phyloP scores from a whole-genome alignment of 768 basidiomycete genomes.

The Suillus paluster region DNA sequence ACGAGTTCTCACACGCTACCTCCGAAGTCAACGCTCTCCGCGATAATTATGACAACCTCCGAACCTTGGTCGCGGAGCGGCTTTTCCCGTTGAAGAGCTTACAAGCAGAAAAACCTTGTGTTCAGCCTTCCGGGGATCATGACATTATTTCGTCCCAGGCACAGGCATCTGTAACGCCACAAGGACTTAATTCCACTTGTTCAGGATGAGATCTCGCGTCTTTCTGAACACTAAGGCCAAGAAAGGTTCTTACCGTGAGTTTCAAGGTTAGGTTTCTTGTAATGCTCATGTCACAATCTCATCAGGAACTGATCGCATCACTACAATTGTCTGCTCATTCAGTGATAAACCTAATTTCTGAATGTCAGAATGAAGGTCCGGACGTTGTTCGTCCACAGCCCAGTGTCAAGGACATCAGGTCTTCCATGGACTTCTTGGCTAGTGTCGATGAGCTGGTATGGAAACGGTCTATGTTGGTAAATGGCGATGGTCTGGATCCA shows the following conservation, averaged over 20 bases:
- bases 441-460: constrained; percentile 34
- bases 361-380: background rate
- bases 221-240: constrained; percentile 31
- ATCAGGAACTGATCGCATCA: background rate
- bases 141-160: background rate
- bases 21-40: constrained; percentile 31
- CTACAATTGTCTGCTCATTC: background rate
- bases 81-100: constrained; percentile 1
- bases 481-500: constrained; percentile 13
- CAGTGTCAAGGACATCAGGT: constrained; percentile 21
- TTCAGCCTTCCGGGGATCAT: background rate
- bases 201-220: constrained; percentile 15
- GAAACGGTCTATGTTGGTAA: constrained; percentile 21
- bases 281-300: background rate
- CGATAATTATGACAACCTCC: constrained; percentile 30
- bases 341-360: background rate
- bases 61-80: constrained; percentile 19
- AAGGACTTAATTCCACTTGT: constrained; percentile 1
- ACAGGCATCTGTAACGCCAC: background rate
- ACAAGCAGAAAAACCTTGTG: background rate
- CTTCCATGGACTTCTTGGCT: constrained; percentile 29
- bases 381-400: background rate
- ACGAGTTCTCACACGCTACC: constrained; percentile 24
- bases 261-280: background rate
- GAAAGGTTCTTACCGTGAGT: constrained; percentile 26